Conservation (phyloP, 2,329 filamentous ascomycete species). For the Beauveria medogensis region DNA sequence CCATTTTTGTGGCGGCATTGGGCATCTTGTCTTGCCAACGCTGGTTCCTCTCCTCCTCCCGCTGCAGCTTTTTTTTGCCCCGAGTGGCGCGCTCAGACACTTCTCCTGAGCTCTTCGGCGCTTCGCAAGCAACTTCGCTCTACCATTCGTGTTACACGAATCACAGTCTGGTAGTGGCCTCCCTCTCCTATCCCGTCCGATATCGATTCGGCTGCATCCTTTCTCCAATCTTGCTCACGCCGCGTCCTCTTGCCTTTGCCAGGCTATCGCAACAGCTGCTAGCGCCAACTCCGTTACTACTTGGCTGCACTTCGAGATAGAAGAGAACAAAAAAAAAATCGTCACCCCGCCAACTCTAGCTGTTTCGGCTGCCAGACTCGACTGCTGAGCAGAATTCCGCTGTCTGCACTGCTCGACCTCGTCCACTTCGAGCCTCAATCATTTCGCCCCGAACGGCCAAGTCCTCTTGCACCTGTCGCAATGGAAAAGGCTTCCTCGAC, state of each 20-base stretch:
- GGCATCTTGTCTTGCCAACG: background rate
- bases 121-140: background rate
- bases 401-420: background rate
- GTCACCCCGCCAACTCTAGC: constrained; percentile 1
- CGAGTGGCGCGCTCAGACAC: constrained; percentile 9
- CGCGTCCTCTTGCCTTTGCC: background rate
- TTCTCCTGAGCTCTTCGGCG: constrained; percentile 7
- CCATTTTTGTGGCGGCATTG: background rate
- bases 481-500: constrained; percentile 7
- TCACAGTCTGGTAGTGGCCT: background rate
- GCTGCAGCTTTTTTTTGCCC: constrained; percentile 1
- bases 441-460: background rate
- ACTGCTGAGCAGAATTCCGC: background rate
- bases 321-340: constrained; percentile 2
- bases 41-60: background rate
- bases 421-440: background rate
- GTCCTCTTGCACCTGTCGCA: background rate
- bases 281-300: constrained; percentile 6
- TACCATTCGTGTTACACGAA: background rate
- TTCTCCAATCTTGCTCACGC: background rate
- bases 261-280: background rate
- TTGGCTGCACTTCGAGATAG: background rate
- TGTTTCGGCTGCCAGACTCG: background rate
- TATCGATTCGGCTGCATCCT: constrained; percentile 4
- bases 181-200: background rate